Base-by-base conservation (phyloP, 306 rosid genomes). In the Dryas octopetala region DNA sequence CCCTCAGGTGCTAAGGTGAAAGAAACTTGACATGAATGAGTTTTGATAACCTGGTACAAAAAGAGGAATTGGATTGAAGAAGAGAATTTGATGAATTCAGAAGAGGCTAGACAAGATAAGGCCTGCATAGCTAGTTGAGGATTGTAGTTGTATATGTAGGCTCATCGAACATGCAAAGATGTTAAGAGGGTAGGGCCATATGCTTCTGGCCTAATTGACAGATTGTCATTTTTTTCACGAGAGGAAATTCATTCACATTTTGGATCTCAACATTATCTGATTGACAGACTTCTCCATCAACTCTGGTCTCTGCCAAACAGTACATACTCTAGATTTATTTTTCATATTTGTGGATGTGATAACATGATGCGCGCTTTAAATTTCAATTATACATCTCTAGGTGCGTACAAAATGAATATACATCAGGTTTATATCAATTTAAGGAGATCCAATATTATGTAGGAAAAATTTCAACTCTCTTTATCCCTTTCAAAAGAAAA, bases 121-220 rank as follows among this genome's bases (percentile, higher is more conserved):
- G 80, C 59, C 79, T 28, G 79, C 68, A 62, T 66, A 60, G 71
- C 86, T 38, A 68, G 76, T 71, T 70, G 77, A 77, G 62, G 78
- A 65, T 58, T 48, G n/a, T 62, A 38, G 75, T 71, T 73, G 80
- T 83, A 81, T 84, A 86, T 76, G 88, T 81, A 84, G 91, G 77
- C 80, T 70, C 77, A 75, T 65, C 71, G 62, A 87, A 86, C 70
- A 79, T 66, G 84, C 68, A 74, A 14, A 72, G 54, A 61, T 57
- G 87, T 70, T 88, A 81, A 89, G 38, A 68, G 54, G 14, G 95
- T 87, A 79, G 97, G 97, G 7, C 83, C 95, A 67, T 71, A 48
- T 83, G 53, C 78, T 66, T 75, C 60, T 74, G 77, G 74, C 79
- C 80, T 62, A 85, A 70, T 84, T 76, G 70, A 77, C 85, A 78